Base-by-base conservation (phyloP, 164 flowering plant genomes). In the Magnolia kwangsiensis region DNA sequence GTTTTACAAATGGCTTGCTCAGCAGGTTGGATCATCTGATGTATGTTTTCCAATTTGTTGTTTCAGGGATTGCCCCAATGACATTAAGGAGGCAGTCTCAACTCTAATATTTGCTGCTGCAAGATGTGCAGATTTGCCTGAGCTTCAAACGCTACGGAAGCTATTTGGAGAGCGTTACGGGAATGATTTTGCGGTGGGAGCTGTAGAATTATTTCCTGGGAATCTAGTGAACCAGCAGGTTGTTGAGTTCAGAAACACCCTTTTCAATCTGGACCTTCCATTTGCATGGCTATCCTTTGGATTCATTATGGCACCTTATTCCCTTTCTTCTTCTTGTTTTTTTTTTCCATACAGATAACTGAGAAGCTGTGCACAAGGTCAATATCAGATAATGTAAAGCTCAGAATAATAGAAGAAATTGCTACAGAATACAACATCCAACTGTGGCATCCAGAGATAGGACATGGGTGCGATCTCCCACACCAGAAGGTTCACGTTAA, bases 91-190 rank as follows among this genome's bases (percentile, higher is more conserved):
- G 84, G 97, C 96, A 69, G 85, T 91, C 61, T 92, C 98, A 19
- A 93, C 87, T 80, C 85, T 95, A 29, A 84, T 95, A 80, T 95
- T 79, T 79, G 94, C 97, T 21, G 90, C 97, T 18, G 87, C 93
- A 74, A 86, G 92, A 76, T 90, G 89, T 80, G 98, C 92, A 8
- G 97, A 93, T 74, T 77, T 93, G 0, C 98, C 97, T 7, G 98
- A 95, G 88, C 92, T 95, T 71, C 78, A 77, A 50, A 67, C 2
- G 23, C 82, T 95, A 13, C 75, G 95, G 67, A 84, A 88, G 78
- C 86, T 93, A 63, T 92, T 93, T 74, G 87, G 84, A 10, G 85
- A 90, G 58, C 90, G 92, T 1, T 95, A 93, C 64, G 97, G 99
- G 21, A 84, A 85, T 24, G 82, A 70, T 45, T 89, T 91, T 68